These are phyloP conservation scores for Candida fluviatilis DNA, from an alignment of 805 yeast species.

Conservation along the genomic window DNA sequence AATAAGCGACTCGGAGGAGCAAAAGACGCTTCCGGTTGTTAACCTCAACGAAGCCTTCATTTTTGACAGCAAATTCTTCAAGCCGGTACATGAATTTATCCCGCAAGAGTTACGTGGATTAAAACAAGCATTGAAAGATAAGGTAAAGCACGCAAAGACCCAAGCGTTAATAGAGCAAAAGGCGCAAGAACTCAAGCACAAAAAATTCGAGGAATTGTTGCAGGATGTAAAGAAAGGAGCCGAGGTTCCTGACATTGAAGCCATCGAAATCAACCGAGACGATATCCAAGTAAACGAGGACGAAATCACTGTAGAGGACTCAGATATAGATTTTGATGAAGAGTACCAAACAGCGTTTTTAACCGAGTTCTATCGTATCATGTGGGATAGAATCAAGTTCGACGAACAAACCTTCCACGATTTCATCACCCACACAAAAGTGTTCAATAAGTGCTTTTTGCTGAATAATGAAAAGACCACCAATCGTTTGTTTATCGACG, in stretches of 20 bases:
- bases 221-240: conserved; percentile 5
- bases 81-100: conserved; percentile 5
- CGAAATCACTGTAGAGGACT: conserved; percentile 6
- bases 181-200: conserved; percentile 8
- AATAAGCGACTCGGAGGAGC: background rate
- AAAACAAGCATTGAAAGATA: conserved; percentile 5
- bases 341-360: conserved; percentile 4
- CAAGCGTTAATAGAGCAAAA: background rate
- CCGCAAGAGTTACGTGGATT: conserved; percentile 7
- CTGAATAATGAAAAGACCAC: conserved; percentile 3
- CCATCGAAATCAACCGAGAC: conserved; percentile 5
- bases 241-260: conserved; percentile 4
- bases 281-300: conserved; percentile 6
- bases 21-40: conserved; percentile 10
- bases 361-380: conserved; percentile 4
- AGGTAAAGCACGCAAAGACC: background rate
- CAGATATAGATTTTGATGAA: conserved; percentile 6
- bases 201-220: background rate
- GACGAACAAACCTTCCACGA: conserved; percentile 22
- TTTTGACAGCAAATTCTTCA: conserved; percentile 12
- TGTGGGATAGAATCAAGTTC: conserved; percentile 13
- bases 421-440: conserved; percentile 18
- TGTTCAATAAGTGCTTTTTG: conserved; percentile 22
- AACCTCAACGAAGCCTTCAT: conserved; percentile 14
- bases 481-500: conserved; percentile 1